Evolutionary conservation across 2,329 filamentous ascomycete species (phyloP).

Genomic region (Aspergillus fijiensis): DNA sequence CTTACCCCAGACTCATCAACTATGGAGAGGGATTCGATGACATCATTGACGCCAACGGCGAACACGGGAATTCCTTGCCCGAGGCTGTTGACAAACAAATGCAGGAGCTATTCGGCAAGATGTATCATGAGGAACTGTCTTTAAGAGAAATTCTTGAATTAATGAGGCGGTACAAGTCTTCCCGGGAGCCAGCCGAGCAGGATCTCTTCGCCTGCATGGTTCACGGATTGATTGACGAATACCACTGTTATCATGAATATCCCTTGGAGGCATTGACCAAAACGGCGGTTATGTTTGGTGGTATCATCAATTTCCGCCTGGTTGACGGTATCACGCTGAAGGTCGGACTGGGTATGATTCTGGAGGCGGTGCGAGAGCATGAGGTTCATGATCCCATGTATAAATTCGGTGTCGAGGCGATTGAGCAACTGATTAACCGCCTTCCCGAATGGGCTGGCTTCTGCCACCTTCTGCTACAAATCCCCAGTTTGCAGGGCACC

Average conservation of each 20-base stretch:
- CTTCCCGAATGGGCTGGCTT: constrained; percentile 95
- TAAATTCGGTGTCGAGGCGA: constrained; percentile 93
- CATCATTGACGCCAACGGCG: constrained; percentile 81
- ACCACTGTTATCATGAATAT: constrained; percentile 91
- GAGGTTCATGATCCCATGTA: constrained; percentile 86
- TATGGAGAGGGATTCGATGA: constrained; percentile 92
- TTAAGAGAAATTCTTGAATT: constrained; percentile 82
- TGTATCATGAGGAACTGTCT: constrained; percentile 90
- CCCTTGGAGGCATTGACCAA: constrained; percentile 94
- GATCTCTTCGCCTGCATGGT: constrained; percentile 99
- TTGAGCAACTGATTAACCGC: constrained; percentile 81
- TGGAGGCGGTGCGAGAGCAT: constrained; percentile 91
- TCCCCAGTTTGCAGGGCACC: constrained; percentile 77
- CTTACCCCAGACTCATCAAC: constrained; percentile 92
- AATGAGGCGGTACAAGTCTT: constrained; percentile 83
- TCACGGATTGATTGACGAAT: constrained; percentile 95
- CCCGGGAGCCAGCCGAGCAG: constrained; percentile 78
- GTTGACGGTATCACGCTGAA: constrained; percentile 88
- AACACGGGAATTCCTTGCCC: constrained; percentile 77
- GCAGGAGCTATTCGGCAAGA: constrained; percentile 96
- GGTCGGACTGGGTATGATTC: constrained; percentile 93
- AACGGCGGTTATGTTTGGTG: constrained; percentile 93
- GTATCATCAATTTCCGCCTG: constrained; percentile 90
- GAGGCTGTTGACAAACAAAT: constrained; percentile 81
- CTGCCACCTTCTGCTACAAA: constrained; percentile 78